Base-by-base conservation (phyloP, 225 moss, liverwort and hornwort genomes). In the Physcomitrium patens region DNA sequence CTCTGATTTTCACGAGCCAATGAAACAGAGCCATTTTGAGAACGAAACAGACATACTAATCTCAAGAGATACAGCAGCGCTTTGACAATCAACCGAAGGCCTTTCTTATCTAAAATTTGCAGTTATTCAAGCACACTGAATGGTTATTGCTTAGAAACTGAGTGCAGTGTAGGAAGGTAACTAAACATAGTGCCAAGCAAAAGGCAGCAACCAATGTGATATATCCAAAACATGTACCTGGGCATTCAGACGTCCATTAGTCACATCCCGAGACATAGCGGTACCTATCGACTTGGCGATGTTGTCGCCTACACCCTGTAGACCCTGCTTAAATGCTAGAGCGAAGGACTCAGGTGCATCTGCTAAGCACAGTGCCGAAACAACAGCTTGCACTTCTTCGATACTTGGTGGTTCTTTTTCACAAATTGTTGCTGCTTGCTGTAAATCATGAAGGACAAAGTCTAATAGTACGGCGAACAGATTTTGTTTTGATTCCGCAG, bases 251-350 rank as follows among this genome's bases (percentile, higher is more conserved):
- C 89, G 85, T 51, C 91, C 95, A 86, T 82, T 93, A 18, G 89
- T 93, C 53, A 99, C 91, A 79, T 95, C 99, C 64, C 99, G 90
- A 72, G 90, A 80, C 99, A 99, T 93, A 43, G 99, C 95, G 48
- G 93, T 92, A 62, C 83, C 81, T 68, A 99, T 93, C 17, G 99
- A 89, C 72, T 86, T 92, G 23, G 90, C 89, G 74, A 95, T 72
- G 60, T 86, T 86, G 67, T 93, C 93, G 61, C 99, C 99, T 22
- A 95, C 88, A 63, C 95, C 93, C 71, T 87, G 87, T 60, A 95
- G 78, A 14, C 95, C 93, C 84, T 99, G 99, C 85, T 90, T 95
- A 67, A 99, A 99, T 59, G 91, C 89, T 78, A 93, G 85, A 58
- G 95, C 90, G 76, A 95, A 93, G 67, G 90, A 91, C 74, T 93